These are phyloP conservation scores for Daldinia concentrica DNA, from an alignment of 495 filamentous ascomycete genomes.

Conservation along the genomic window DNA sequence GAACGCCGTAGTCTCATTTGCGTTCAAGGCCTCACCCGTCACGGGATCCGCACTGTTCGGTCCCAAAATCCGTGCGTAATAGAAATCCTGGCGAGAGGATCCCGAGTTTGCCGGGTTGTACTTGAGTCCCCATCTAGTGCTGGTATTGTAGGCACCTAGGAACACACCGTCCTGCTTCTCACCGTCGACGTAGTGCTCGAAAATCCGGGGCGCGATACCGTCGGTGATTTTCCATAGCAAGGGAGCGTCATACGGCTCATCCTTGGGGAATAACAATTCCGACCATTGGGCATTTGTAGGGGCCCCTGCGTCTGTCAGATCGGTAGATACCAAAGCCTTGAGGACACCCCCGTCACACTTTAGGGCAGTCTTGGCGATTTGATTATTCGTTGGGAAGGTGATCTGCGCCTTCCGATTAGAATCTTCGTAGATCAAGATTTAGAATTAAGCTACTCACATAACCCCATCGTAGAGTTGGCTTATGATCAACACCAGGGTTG, in stretches of 20 bases:
- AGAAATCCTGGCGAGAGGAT: conserved; percentile 25
- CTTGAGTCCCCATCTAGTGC: conserved; percentile 36
- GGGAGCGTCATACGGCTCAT: conserved; percentile 39
- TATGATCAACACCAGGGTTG: conserved; percentile 27
- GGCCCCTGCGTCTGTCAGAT: conserved; percentile 35
- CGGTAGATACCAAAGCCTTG: conserved; percentile 27
- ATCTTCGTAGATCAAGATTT: not conserved
- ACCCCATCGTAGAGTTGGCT: conserved; percentile 43
- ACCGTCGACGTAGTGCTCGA: conserved; percentile 48
- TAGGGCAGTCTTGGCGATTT: conserved; percentile 32
- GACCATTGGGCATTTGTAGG: conserved; percentile 39
- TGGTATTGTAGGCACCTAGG: conserved; percentile 33
- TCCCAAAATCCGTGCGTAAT: conserved; percentile 37
- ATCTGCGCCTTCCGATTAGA: conserved; percentile 23
- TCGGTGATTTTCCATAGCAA: conserved; percentile 42
- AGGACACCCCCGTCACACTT: conserved; percentile 34
- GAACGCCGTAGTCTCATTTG: conserved; percentile 38
- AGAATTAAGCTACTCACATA: conserved; percentile 30
- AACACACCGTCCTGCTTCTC: conserved; percentile 46
- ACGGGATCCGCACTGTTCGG: conserved; percentile 38
- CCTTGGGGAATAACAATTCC: conserved; percentile 28
- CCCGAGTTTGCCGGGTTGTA: not conserved
- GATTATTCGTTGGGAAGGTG: conserved; percentile 35
- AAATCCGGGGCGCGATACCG: conserved; percentile 37
- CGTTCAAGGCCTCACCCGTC: conserved; percentile 19